Base-by-base conservation (phyloP, 2,329 filamentous ascomycete genomes). In the Eurotiales sp. region DNA sequence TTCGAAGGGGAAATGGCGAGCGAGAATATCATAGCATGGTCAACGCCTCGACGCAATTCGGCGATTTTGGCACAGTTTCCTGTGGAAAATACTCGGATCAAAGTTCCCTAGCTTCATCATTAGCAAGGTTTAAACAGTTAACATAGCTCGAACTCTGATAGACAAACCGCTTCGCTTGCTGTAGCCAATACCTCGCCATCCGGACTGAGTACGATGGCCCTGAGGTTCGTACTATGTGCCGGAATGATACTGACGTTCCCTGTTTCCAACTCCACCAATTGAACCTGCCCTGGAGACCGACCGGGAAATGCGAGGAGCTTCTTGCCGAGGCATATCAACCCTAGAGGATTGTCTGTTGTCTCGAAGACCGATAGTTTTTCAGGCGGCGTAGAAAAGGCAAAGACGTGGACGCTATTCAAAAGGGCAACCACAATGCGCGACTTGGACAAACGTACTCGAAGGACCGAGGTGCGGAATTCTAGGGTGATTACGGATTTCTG, bases 161-260 rank as follows among this genome's bases (percentile, higher is more conserved):
- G 14, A 39, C 65, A 56, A 75, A 82, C 81, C 58, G 81, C 88
- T 69, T 96, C 88, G 67, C 91, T 96, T 10, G 92, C 92, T 1
- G 90, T 96, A 12, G 91, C 93, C 25, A 97, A 74, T 14, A 95
- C 72, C 44, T 89, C 82, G 3, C 88, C 90, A 63, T 96, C 88
- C 0, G 78, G 79, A 59, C 89, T 95, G 30, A 99, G 74, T 10
- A 85, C 81, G 58, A 99, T 77, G 37, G 90, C 90, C 54, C 87
- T 82, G 15, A 99, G 74, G 0, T 87, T 78, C 0, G 87, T 86
- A 4, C 86, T 85, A 67, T 99, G 93, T 3, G 92, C 93, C 1
- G 90, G 90, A 53, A 97, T 90, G 66, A 99, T 96, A 72, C 87
- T 95, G 57, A 97, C 89, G 61, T 88, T 92, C 45, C 85, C 84